These are phyloP conservation scores for Myriosclerotinia scirpicola DNA, from an alignment of 2,329 filamentous ascomycete species.

Conservation along the genomic window DNA sequence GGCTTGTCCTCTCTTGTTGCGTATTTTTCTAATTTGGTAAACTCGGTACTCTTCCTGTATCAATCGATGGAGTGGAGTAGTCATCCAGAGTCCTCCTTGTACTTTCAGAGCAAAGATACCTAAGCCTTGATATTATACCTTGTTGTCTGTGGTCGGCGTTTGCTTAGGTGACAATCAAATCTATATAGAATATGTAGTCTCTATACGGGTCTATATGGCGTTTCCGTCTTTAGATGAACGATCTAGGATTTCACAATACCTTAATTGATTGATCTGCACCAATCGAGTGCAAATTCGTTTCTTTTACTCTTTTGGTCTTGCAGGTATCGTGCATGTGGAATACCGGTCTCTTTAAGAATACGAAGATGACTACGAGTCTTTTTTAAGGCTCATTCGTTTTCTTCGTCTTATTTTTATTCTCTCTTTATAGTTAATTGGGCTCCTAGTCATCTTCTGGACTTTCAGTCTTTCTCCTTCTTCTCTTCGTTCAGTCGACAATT, in stretches of 20 bases:
- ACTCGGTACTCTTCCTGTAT: background rate
- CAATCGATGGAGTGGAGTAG: background rate
- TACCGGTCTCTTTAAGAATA: conserved; percentile 21
- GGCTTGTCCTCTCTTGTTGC: conserved; percentile 1
- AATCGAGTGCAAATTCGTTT: background rate
- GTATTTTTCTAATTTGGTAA: background rate
- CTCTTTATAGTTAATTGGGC: conserved; percentile 1
- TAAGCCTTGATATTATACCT: background rate
- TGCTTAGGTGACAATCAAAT: background rate
- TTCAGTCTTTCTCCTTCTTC: background rate
- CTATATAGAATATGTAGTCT: background rate
- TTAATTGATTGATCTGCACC: background rate
- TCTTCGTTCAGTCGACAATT: background rate
- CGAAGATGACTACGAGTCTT: background rate
- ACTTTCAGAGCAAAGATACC: background rate
- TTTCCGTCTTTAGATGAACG: background rate
- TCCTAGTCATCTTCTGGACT: background rate
- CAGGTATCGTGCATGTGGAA: conserved; percentile 10
- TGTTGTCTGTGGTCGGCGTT: background rate
- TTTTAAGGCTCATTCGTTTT: conserved; percentile 10
- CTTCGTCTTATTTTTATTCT: conserved; percentile 3
- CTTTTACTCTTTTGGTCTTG: conserved; percentile 14
- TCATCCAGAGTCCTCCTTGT: background rate
- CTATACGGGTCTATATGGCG: background rate
- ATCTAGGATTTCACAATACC: background rate